phyloP scores from a whole-genome alignment of 1,284 basidiomycete species.

The Apiotrichum gamsii region DNA sequence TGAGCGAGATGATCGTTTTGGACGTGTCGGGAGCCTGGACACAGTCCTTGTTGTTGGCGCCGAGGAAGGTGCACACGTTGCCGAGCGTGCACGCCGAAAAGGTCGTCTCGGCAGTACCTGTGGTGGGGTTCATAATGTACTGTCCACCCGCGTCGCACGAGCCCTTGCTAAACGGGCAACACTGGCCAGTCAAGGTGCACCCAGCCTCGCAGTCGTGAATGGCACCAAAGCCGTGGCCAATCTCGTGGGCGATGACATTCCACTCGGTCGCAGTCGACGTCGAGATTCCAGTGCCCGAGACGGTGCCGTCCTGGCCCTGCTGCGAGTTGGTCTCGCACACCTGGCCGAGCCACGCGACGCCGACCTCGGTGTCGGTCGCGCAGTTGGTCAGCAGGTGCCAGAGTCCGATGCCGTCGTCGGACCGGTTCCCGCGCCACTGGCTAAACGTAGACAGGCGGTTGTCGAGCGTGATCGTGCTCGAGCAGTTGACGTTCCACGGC shows the following conservation, averaged over 20 bases:
- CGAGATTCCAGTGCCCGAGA: constrained; percentile 79
- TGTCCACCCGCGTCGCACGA: constrained; percentile 60
- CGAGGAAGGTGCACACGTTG: constrained; percentile 61
- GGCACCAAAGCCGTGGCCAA: constrained; percentile 68
- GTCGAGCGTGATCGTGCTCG: constrained; percentile 54
- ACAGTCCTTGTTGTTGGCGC: not conserved
- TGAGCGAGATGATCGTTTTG: constrained; percentile 35
- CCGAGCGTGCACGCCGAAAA: constrained; percentile 79
- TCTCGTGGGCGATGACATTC: constrained; percentile 80
- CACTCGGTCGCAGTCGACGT: constrained; percentile 57
- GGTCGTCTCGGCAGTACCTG: constrained; percentile 57
- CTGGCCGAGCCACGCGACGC: constrained; percentile 82
- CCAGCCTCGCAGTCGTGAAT: constrained; percentile 64
- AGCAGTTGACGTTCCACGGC: constrained; percentile 51
- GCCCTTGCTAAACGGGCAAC: constrained; percentile 63
- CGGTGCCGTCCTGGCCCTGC: constrained; percentile 49
- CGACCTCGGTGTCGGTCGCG: constrained; percentile 57
- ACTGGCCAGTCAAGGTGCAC: constrained; percentile 55
- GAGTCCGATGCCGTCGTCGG: constrained; percentile 63
- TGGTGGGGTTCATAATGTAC: constrained; percentile 77
- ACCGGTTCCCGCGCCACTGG: constrained; percentile 69
- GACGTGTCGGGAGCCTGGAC: not conserved
- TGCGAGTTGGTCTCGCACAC: constrained; percentile 59
- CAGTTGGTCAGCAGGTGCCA: constrained; percentile 77
- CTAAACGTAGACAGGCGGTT: constrained; percentile 73